Base-by-base conservation (phyloP, 208 protist genomes). In the Leishmania aethiopica region DNA sequence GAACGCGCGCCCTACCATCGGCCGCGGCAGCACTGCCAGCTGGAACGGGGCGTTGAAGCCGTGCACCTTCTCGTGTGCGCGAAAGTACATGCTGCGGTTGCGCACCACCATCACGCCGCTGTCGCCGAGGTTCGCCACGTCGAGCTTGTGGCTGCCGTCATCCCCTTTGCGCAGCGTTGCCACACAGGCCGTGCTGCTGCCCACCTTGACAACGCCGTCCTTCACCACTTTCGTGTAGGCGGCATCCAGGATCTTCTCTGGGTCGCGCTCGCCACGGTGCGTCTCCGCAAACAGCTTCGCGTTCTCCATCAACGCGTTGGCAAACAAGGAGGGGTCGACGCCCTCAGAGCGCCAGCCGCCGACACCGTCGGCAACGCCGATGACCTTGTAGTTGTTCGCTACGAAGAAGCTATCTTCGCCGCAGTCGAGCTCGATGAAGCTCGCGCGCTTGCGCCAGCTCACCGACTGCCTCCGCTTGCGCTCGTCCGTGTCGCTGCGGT, bases 351-450 rank as follows among this genome's bases (percentile, higher is more conserved):
- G 86, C 96, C 97, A 99, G 32, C 94, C 96, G 37, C 97, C 97
- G 10, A 99, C 96, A 74, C 97, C 97, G 81, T 99, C 97, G 7
- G 96, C 95, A 49, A 98, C 93, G 37, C 95, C 96, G 78, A 98
- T 93, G 51, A 92, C 93, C 84, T 95, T 96, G 87, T 97, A 96
- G 60, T 90, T 97, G 86, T 97, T 97, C 37, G 94, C 87, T 45
- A 98, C 95, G 73, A 98, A 97, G 89, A 98, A 98, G 81, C 92
- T 97, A 85, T 98, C 96, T 75, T 98, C 96, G 35, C 96, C 96
- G 81, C 96, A 98, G 93, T 98, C 94, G 25, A 98, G 88, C 85
- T 97, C 96, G 69, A 98, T 91, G 74, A 97, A 98, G 79, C 91
- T 96, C 3, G 92, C 84, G 6, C 96, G 93, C 82, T 98, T 96